Evolutionary conservation across 73 alveolate genomes (phyloP), one percentile per base, ranked within the genome.

Genomic region (Paraurostyla sp.): DNA sequence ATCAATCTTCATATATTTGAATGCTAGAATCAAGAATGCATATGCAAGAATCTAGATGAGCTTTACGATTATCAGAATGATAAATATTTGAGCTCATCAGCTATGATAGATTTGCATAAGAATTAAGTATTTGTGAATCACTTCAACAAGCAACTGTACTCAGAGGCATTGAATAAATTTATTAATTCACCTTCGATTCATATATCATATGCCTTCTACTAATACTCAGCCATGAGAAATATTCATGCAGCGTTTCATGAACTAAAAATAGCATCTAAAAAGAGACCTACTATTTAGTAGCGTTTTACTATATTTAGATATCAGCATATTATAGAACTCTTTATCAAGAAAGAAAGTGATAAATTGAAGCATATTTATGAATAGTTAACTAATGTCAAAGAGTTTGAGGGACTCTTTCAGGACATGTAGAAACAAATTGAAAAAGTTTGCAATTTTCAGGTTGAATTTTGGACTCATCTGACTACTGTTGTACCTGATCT

Each of bases 391-490:
- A 83, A 63, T 40, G 92, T 83, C n/a, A 60, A 56, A 40, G 92
- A 83, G 25, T 83, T 83, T 38, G 92, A 83, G 52, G 43, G 51
- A n/a, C 35, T 56, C 0, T 83, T 83, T 50, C 29, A 29, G 15
- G 92, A 83, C 35, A 83, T 83, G 92, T n/a, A 68, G 50, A 71
- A 71, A 36, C 48, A 30, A n/a, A 85, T 85, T 71, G 93, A 85
- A 36, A 68, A 71, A 32, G 93, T 85, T 0, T 85, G 93, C 82
- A 71, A 71, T 36, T 46, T 20, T 38, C 69, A 85, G 40, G 93
- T 68, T 0, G 93, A 85, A 43, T 85, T 85, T 59, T 85, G 93
- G 93, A 63, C 84, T 23, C 85, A 83, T 60, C 76, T 83, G 22
- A 83, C 92, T 38, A 83, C 92, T 27, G 85, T 65, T 2, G 60